Base-by-base conservation (phyloP, 257 asterid genomes). In the Petrea volubilis region DNA sequence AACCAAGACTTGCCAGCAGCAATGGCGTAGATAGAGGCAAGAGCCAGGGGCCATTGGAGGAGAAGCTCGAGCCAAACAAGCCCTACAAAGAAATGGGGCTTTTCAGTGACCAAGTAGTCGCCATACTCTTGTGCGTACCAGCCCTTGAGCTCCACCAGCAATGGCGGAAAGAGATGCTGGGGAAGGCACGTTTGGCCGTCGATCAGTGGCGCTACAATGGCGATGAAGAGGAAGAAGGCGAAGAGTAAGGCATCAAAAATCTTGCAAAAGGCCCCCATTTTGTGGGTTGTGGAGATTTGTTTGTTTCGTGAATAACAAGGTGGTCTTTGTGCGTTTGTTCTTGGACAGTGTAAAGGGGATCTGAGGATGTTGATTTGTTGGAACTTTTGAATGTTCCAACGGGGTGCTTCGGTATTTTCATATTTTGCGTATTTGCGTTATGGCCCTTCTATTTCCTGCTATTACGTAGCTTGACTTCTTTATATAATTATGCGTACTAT, bases 31-130 rank as follows among this genome's bases (percentile, higher is more conserved):
- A 84, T 73, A 59, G 71, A 78, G 17, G 87, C 77, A 18, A 91
- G 18, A 47, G 93, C 83, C 43, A 94, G 96, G 50, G 97, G 97
- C 95, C 97, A 90, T 68, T 90, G 97, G 73, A 89, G 84, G 41
- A 94, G 23, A 10, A 94, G 95, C 86, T 94, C 95, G n/a, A 91
- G 36, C 96, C 95, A 88, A 40, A 94, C 72, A 64, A 89, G 10
- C 28, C 93, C 99, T 7, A 86, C 86, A 17, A 89, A 94, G 89
- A 91, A 94, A 78, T 81, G 87, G 23, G 97, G 99, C 75, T 86
- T 89, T 55, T 91, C 96, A 1, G 80, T 57, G 5, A 85, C 52
- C 81, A 94, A 76, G 49, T 89, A 91, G 58, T 94, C 97, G 58
- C 85, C 90, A 25, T 79, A 91, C 57, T 88, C 82, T 2, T 72